These are phyloP conservation scores for Xenoacremonium recifei DNA, from an alignment of 2,329 filamentous ascomycete species.

Conservation along the genomic window DNA sequence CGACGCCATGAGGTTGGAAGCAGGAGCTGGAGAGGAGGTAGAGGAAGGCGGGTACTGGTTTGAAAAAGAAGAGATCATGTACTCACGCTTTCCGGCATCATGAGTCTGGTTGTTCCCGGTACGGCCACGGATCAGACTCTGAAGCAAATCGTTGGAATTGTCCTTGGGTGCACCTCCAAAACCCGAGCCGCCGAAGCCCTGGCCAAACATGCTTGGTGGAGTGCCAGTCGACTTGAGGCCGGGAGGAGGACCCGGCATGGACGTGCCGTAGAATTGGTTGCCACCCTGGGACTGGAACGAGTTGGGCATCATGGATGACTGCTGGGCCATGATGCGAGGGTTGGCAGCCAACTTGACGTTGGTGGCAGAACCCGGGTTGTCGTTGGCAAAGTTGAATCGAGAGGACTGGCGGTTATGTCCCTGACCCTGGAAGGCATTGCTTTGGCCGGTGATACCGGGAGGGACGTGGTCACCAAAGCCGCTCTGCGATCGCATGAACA, in stretches of 20 bases:
- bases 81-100: slow-evolving; percentile 97
- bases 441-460: slow-evolving; percentile 51
- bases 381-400: slow-evolving; percentile 83
- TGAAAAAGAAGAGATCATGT: slow-evolving; percentile 88
- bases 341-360: slow-evolving; percentile 77
- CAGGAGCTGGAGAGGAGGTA: slow-evolving; percentile 81
- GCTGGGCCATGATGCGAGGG: slow-evolving; percentile 78
- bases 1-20: slow-evolving; percentile 86
- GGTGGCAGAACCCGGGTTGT: slow-evolving; percentile 50
- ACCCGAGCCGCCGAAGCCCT: slow-evolving; percentile 75
- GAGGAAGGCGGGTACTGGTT: slow-evolving; percentile 81
- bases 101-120: slow-evolving; percentile 68
- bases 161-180: slow-evolving; percentile 73
- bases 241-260: slow-evolving; percentile 89
- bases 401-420: slow-evolving; percentile 82
- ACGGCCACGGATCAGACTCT: slow-evolving; percentile 72
- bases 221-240: slow-evolving; percentile 94
- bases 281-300: slow-evolving; percentile 58
- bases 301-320: slow-evolving; percentile 81
- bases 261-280: slow-evolving; percentile 76
- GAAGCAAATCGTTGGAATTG: slow-evolving; percentile 62
- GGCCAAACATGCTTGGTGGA: slow-evolving; percentile 91
- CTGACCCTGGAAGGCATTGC: slow-evolving; percentile 52
- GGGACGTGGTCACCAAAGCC: slow-evolving; percentile 61
- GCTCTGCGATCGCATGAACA: slow-evolving; percentile 63